Conservation (phyloP, 176 grass and related monocot species). For the maize (Zea mays) region DNA sequence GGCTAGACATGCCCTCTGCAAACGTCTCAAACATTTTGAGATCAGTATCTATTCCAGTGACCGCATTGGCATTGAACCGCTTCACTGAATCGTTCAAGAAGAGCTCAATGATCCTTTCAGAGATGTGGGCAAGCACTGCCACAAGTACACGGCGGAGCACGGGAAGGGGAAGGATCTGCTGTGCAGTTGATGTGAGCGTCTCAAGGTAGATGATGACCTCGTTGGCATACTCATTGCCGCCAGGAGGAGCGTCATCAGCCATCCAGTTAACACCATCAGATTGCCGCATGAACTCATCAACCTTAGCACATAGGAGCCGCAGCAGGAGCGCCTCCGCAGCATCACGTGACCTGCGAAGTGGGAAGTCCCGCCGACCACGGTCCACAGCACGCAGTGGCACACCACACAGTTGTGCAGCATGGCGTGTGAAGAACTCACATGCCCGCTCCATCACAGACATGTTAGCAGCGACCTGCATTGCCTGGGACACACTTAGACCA, state of each 20-base stretch:
- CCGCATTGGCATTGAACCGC: constrained; percentile 80
- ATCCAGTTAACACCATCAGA: constrained; percentile 86
- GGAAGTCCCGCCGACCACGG: constrained; percentile 72
- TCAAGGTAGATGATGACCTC: constrained; percentile 94
- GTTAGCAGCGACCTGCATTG: constrained; percentile 94
- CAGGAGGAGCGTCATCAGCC: constrained; percentile 66
- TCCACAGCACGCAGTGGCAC: constrained; percentile 70
- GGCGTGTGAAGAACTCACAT: constrained; percentile 85
- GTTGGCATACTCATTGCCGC: constrained; percentile 87
- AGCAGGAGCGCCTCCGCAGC: constrained; percentile 66
- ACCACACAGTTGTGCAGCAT: constrained; percentile 84
- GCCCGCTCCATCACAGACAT: constrained; percentile 96
- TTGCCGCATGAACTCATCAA: constrained; percentile 70
- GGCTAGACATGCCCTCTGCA: constrained; percentile 57
- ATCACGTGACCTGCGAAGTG: constrained; percentile 72
- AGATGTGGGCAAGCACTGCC: constrained; percentile 73
- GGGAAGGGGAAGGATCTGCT: constrained; percentile 79
- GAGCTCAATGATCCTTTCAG: constrained; percentile 69
- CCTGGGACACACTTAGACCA: constrained; percentile 80
- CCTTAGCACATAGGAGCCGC: constrained; percentile 63
- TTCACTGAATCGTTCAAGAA: constrained; percentile 87
- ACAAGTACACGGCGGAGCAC: constrained; percentile 71
- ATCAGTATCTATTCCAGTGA: constrained; percentile 78
- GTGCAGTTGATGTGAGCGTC: constrained; percentile 75
- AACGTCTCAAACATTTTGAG: constrained; percentile 89